phyloP scores from a whole-genome alignment of 2,329 filamentous ascomycete genomes.

The Cordyceps fumosorosea region DNA sequence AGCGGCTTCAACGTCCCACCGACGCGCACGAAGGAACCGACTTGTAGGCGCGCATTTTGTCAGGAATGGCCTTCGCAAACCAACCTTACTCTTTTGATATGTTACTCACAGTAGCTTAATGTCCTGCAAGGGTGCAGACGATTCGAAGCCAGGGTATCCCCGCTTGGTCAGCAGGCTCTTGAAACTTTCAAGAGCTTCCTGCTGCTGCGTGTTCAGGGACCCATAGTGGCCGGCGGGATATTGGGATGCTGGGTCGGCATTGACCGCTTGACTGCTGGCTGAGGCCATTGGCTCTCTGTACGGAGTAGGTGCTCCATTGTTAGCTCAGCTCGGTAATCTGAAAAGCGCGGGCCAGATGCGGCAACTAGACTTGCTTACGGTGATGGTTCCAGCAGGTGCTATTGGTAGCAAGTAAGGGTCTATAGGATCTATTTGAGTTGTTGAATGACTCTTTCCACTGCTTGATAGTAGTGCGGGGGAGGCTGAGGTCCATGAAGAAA shows the following conservation, averaged over 20 bases:
- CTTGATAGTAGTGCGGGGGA: too few species aligned
- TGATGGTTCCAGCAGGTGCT: too few species aligned
- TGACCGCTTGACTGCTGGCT: not conserved
- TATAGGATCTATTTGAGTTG: too few species aligned
- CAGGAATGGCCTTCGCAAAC: not conserved
- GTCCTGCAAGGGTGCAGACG: not conserved
- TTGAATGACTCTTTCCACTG: too few species aligned
- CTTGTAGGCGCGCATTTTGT: constrained; percentile 34
- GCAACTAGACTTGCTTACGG: too few species aligned
- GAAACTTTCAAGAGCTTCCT: constrained; percentile 62
- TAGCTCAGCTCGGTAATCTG: too few species aligned
- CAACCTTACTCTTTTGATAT: not conserved
- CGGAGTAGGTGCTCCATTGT: too few species aligned
- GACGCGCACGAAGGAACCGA: constrained; percentile 78
- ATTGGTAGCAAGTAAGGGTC: too few species aligned
- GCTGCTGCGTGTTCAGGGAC: constrained; percentile 66
- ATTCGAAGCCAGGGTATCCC: constrained; percentile 39
- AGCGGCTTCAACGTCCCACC: constrained; percentile 72
- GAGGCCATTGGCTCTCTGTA: too few species aligned
- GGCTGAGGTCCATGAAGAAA: too few species aligned
- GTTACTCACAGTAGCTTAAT: not conserved
- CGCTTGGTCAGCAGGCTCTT: constrained; percentile 60
- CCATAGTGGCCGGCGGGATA: not conserved
- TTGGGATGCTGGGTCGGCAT: not conserved
- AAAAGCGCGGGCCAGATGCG: too few species aligned